Percentiles rank a stretch among this genome's conserved stretches.
Evolutionary conservation across 176 grass and related monocot species (phyloP).

Genomic region (Cocos nucifera): DNA sequence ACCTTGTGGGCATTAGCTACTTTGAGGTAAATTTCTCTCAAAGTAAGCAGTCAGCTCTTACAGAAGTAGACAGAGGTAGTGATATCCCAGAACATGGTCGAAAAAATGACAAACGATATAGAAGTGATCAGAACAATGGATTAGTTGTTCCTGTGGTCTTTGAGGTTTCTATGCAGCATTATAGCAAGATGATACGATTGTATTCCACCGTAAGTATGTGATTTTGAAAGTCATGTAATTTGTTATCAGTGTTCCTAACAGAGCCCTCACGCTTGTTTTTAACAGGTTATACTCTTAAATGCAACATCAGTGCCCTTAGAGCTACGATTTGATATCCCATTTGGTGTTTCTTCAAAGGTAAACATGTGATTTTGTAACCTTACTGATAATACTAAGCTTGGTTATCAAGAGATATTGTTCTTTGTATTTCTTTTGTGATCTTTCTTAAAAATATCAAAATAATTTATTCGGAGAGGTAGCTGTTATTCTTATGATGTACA

Average conservation of each 20-base stretch:
- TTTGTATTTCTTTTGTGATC: too few species aligned
- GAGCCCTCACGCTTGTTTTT: too few species aligned
- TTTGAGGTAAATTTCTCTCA: constrained; percentile 91
- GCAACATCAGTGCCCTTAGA: constrained; percentile 83
- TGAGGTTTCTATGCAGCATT: constrained; percentile 91
- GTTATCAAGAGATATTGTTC: too few species aligned
- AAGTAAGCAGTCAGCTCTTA: constrained; percentile 39
- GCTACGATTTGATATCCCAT: constrained; percentile 86
- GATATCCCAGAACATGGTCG: constrained; percentile 31
- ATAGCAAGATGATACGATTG: constrained; percentile 81
- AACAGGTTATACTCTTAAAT: constrained; percentile 81
- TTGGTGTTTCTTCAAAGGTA: constrained; percentile 93
- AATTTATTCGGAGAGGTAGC: too few species aligned
- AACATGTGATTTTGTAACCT: neutral
- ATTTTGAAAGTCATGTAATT: too few species aligned
- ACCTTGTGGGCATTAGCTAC: constrained; percentile 82
- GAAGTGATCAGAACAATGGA: constrained; percentile 25
- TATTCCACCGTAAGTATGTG: constrained; percentile 65
- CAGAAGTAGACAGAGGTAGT: constrained; percentile 30
- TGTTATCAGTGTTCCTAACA: too few species aligned
- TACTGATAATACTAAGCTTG: too few species aligned
- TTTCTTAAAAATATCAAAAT: too few species aligned
- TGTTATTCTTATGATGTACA: too few species aligned
- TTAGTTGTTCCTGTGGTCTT: constrained; percentile 92
- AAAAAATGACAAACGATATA: constrained; percentile 3